phyloP scores from a whole-genome alignment of 192 early-diverging fungal genomes.

The Umbelopsis sp. region DNA sequence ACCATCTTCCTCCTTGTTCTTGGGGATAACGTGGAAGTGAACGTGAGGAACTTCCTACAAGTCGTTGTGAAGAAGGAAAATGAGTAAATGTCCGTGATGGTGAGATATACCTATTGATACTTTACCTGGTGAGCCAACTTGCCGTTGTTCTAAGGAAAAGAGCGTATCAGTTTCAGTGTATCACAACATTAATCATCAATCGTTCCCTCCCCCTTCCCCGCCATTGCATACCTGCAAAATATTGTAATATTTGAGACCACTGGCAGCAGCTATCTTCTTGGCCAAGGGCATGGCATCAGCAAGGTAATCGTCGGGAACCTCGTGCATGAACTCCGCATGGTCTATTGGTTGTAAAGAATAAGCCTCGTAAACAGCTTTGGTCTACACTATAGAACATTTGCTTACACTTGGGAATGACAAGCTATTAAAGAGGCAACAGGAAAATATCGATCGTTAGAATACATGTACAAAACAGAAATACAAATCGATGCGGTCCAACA shows the following conservation, averaged over 20 bases:
- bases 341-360: slow-evolving; percentile 40
- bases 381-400: slow-evolving; percentile 25
- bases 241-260: slow-evolving; percentile 81
- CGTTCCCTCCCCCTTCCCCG: not conserved
- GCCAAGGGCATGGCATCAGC: slow-evolving; percentile 84
- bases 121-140: slow-evolving; percentile 57
- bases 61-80: not conserved
- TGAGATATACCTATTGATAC: not conserved
- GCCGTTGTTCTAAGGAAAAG: slow-evolving; percentile 53
- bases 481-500: not conserved
- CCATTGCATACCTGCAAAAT: slow-evolving; percentile 79
- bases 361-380: not conserved
- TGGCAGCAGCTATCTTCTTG: slow-evolving; percentile 84
- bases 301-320: slow-evolving; percentile 84
- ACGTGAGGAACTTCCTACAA: slow-evolving; percentile 85
- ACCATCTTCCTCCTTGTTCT: slow-evolving; percentile 67
- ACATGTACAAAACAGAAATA: not conserved
- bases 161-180: not conserved
- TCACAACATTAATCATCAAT: not conserved
- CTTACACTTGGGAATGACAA: slow-evolving; percentile 73
- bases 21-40: slow-evolving; percentile 93
- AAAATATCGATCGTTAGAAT: no score
- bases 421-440: slow-evolving; percentile 32
- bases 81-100: not conserved
- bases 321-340: slow-evolving; percentile 88